Evolutionary conservation across 75 land plant genomes (phyloP), one percentile per base, ranked within the genome.

Genomic region (Picea sitchensis): DNA sequence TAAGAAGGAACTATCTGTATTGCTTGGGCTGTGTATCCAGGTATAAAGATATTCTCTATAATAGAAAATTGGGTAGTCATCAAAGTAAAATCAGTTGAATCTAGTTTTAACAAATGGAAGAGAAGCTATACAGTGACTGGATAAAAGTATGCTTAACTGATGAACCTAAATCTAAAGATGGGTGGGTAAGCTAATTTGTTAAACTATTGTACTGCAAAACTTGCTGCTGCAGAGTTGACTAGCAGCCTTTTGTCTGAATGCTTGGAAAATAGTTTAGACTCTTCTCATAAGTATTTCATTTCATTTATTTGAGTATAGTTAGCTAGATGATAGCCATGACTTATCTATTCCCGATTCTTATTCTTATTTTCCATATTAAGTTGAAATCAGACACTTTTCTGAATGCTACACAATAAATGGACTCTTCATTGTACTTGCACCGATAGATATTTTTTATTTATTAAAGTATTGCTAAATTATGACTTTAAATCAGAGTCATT

Each of bases 11-110:
- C 93, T 98, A 68, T 88, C 96, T 61, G 94, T 98, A 30, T 79
- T 98, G 78, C 99, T 98, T 72, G 88, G 91, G 3, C 85, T 93
- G 59, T 96, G 99, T 80, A 96, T 96, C 72, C 99, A 96, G 98
- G 99, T 96, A 78, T 51, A 9, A 69, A 20, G 2, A 73, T 21
- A 31, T n/a, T 18, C 47, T 56, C 44, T 73, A 14, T 30, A 18
- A 47, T 17, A 59, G 71, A 47, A 75, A 18, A 75, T 75, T 20
- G 31, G 15, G 57, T 20, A 75, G 30, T 17, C 17, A 59, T 59
- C 34, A 75, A 59, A 75, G 32, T 61, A 17, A 36, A 67, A 32
- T 20, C 7, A 67, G 41, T 30, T 36, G 36, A 36, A 67, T 67
- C 20, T 36, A 36, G 41, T 32, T 36, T 15, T 17, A 3, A 67